These are phyloP conservation scores for Wickerhamomyces chaumierensis DNA, from an alignment of 805 yeast genomes.

Conservation along the genomic window DNA sequence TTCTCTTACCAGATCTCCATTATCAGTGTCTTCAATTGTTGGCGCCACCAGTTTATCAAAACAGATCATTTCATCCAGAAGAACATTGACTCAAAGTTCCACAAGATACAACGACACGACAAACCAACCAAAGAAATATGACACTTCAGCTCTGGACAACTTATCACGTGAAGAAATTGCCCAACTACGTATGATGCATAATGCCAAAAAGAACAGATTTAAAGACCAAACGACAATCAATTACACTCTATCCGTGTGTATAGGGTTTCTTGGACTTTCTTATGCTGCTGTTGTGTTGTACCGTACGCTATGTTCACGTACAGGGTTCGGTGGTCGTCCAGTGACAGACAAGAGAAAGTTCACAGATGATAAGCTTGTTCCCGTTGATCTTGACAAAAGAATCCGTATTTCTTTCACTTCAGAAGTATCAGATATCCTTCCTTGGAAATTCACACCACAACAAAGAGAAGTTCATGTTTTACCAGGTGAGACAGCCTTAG, in stretches of 20 bases:
- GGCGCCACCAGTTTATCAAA: background rate
- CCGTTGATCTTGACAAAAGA: conserved; percentile 76
- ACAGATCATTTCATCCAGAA: conserved; percentile 1
- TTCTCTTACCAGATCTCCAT: too few relatives aligned
- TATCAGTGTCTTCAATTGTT: too few relatives aligned
- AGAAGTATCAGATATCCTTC: conserved; percentile 80
- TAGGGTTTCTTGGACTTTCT: conserved; percentile 64
- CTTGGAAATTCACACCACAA: conserved; percentile 93
- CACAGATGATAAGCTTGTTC: conserved; percentile 78
- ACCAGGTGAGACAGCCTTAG: conserved; percentile 97
- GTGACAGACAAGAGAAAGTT: conserved; percentile 73
- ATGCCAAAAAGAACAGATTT: conserved; percentile 8
- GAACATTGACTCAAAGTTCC: conserved; percentile 3
- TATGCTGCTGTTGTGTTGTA: conserved; percentile 91
- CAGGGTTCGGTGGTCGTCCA: conserved; percentile 95
- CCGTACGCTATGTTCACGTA: conserved; percentile 82
- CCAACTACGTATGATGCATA: conserved; percentile 13
- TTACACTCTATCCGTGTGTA: conserved; percentile 57
- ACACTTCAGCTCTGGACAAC: conserved; percentile 8
- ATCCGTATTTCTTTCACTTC: conserved; percentile 83
- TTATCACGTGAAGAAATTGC: conserved; percentile 16
- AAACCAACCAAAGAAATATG: conserved; percentile 2
- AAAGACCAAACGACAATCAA: conserved; percentile 39
- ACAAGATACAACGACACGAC: background rate
- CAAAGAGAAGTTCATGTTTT: conserved; percentile 86